These are phyloP conservation scores for Dryas octopetala DNA, from an alignment of 306 rosid species.

Conservation along the genomic window DNA sequence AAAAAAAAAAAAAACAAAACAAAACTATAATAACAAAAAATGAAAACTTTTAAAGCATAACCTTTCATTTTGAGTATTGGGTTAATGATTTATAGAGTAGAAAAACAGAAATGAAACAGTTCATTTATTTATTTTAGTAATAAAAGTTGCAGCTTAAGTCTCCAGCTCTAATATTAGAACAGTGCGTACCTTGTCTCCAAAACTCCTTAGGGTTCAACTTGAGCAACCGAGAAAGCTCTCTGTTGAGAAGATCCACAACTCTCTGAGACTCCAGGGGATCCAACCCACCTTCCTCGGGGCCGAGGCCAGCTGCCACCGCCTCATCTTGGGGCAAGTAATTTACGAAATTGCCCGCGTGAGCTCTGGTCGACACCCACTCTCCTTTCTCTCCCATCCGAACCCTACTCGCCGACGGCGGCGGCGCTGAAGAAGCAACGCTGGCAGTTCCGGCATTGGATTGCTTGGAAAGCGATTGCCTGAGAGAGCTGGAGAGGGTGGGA, in stretches of 20 bases:
- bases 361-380: slow-evolving; percentile 43
- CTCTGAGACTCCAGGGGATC: slow-evolving; percentile 89
- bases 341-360: slow-evolving; percentile 57
- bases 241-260: slow-evolving; percentile 85
- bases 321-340: slow-evolving; percentile 91
- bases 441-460: slow-evolving; percentile 33
- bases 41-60: too few relatives aligned
- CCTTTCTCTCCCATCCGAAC: slow-evolving; percentile 40
- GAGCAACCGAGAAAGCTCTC: slow-evolving; percentile 75
- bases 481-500: slow-evolving; percentile 67
- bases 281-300: slow-evolving; percentile 82
- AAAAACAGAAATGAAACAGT: background rate
- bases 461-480: slow-evolving; percentile 46
- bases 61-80: too few relatives aligned
- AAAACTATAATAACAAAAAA: background rate
- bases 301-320: slow-evolving; percentile 88
- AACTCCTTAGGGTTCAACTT: slow-evolving; percentile 80
- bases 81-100: too few relatives aligned
- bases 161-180: background rate
- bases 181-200: slow-evolving; percentile 72
- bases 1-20: background rate
- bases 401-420: slow-evolving; percentile 27
- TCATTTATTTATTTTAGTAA: background rate
- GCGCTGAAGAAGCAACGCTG: slow-evolving; percentile 7
- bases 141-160: background rate